Evolutionary conservation across 106 monocot genomes (phyloP), one percentile per base, ranked within the genome.

Genomic region (Hemerocallis citrina): DNA sequence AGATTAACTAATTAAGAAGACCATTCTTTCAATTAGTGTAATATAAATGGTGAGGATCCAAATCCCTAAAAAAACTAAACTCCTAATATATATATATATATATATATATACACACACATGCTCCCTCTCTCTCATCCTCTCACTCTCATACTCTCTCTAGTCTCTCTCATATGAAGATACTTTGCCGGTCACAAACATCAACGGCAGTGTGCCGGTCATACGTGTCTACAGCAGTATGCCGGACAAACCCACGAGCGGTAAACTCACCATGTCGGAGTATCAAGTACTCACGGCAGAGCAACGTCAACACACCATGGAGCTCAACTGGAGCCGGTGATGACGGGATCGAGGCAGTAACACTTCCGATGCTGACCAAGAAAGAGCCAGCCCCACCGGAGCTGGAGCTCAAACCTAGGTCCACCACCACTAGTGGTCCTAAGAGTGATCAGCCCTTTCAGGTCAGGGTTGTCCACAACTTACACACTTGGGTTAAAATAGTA

Each of bases 151-250:
- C 47, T 13, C 45, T 52, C 48, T 41, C 13, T 63, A n/a, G 15
- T 68, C 39, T 65, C 66, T 61, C 36, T 66, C 48, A 50, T 27
- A 3, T 31, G 27, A 55, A 75, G 49, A 39, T 75, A 62, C 55
- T 68, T 8, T 85, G 80, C 77, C 72, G 71, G 49, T 85, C 85
- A 13, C 77, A 77, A 12, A 69, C 68, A 6, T 55, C 75, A 5
- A 76, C 75, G 12, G 69, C 69, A 9, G 64, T 59, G 5, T 68
- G 74, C 70, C 85, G 28, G 72, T 81, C 13, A 44, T 38, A 57
- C 1, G 65, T 75, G 74, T 54, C 77, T 19, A 46, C 48, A 7
- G 25, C 81, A 4, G 52, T 68, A 38, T 41, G 71, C 27, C 64
- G 85, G n/a, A n/a, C n/a, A n/a, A n/a, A n/a, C n/a, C 7, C 79